Percentiles rank a stretch among this genome's conserved stretches.
Conservation (phyloP, 305 asterid genomes). For the Solanum chacoense region DNA sequence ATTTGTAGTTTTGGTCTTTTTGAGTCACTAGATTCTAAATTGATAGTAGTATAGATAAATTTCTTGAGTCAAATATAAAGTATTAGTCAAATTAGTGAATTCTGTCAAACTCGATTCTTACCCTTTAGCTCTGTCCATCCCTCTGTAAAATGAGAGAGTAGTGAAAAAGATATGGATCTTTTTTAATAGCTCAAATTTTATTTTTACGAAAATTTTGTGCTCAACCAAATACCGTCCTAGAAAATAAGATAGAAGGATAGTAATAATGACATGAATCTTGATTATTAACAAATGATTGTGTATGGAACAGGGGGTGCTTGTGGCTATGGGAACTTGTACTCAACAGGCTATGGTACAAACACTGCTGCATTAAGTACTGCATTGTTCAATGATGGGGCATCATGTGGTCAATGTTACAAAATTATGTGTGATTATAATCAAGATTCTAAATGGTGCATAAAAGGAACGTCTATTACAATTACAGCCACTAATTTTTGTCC, state of each 20-base stretch:
- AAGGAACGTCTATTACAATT: conserved; percentile 1
- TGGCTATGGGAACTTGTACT: conserved; percentile 6
- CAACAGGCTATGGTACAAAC: conserved; percentile 13
- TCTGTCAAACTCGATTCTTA: neutral
- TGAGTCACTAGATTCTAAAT: neutral
- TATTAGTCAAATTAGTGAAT: neutral
- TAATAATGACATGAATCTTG: neutral
- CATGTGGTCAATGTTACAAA: conserved; percentile 12
- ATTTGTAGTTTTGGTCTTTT: neutral
- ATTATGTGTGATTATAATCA: conserved; percentile 7
- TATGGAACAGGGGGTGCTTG: conserved; percentile 2
- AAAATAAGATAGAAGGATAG: neutral
- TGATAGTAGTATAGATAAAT: neutral
- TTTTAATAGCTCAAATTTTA: neutral
- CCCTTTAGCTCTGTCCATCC: neutral
- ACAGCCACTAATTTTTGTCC: conserved; percentile 14
- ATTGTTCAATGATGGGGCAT: conserved; percentile 9
- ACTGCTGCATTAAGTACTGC: conserved; percentile 13
- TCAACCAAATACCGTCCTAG: neutral
- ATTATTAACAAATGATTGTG: neutral
- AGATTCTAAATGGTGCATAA: conserved; percentile 7
- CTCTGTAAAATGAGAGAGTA: neutral
- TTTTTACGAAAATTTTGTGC: neutral
- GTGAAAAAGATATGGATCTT: neutral
- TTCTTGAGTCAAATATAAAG: neutral